Evolutionary conservation across 257 asterid genomes (phyloP), one percentile per base, ranked within the genome.

Genomic region (Solanum corneliomulleri): DNA sequence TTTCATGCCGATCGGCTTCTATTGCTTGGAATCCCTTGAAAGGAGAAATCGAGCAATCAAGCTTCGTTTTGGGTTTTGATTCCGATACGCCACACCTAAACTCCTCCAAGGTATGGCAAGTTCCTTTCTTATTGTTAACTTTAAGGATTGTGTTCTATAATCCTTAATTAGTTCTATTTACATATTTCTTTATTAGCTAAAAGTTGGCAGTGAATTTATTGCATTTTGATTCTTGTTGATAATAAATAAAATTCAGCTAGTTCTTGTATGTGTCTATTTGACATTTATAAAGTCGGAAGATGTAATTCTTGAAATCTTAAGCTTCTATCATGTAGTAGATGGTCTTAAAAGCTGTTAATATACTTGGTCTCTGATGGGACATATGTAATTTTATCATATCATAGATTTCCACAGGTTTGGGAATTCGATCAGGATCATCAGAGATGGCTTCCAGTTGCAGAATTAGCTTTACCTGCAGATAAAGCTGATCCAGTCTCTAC

Each of bases 391-490:
- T 90, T 66, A 83, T 87, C 42, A 88, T 83, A 49, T 83, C 72
- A 64, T 82, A 84, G 88, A 70, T 71, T 37, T 88, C 68, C 86
- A 89, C 93, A 96, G 98, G 97, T 96, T 84, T 96, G 99, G 99
- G 98, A 96, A 91, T 96, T 95, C 87, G 98, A 96, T 88, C 91
- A 93, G 90, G 98, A 94, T 91, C 99, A 96, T 92, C 99, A 95
- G 87, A 92, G 99, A 90, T 96, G 98, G 98, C 98, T 95, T 91
- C 99, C 99, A 58, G 99, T 96, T 89, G 99, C 98, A 74, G 99
- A 96, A 91, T 97, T 96, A 91, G 93, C 98, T 88, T 90, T 89
- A 88, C 93, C 97, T 1, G 95, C 91, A 87, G 96, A 96, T 88
- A 93, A 92, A 91, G 90, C 88, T 75, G 97, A 94, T 88, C 93